A percentile compares a stretch with the other conserved stretches of the same genome.
Conservation (phyloP, 257 asterid genomes). For the Jaltomata sinuosa region DNA sequence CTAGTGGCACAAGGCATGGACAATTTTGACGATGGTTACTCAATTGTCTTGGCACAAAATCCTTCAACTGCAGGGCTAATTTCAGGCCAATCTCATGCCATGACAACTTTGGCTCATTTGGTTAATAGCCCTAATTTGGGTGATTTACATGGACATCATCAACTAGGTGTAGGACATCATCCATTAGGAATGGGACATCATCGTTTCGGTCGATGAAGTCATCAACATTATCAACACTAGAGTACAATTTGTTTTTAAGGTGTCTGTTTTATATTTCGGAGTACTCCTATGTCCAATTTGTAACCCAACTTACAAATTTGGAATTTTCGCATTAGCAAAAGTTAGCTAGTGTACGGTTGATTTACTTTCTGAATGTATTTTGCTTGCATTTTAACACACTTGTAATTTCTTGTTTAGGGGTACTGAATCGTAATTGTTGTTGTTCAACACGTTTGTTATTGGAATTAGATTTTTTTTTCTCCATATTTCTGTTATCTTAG, state of each 20-base stretch:
- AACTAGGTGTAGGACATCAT: background rate
- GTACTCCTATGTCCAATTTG: background rate
- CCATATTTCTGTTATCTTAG: too few species aligned
- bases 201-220: background rate
- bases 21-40: conserved; percentile 28
- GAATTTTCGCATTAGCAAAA: background rate
- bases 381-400: background rate
- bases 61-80: conserved; percentile 31
- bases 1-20: conserved; percentile 37
- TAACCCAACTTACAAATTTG: background rate
- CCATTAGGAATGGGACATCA: background rate
- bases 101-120: conserved; percentile 18
- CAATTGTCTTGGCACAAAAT: conserved; percentile 26
- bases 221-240: too few species aligned
- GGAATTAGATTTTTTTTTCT: too few species aligned
- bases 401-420: background rate
- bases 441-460: background rate
- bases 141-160: background rate
- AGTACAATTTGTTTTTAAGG: background rate
- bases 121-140: background rate
- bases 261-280: background rate
- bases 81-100: conserved; percentile 26
- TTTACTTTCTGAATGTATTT: background rate
- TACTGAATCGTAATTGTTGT: background rate
- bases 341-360: background rate